Evolutionary conservation across 768 basidiomycete species (phyloP), one percentile per base, ranked within the genome.

Genomic region (Zangia roseola): DNA sequence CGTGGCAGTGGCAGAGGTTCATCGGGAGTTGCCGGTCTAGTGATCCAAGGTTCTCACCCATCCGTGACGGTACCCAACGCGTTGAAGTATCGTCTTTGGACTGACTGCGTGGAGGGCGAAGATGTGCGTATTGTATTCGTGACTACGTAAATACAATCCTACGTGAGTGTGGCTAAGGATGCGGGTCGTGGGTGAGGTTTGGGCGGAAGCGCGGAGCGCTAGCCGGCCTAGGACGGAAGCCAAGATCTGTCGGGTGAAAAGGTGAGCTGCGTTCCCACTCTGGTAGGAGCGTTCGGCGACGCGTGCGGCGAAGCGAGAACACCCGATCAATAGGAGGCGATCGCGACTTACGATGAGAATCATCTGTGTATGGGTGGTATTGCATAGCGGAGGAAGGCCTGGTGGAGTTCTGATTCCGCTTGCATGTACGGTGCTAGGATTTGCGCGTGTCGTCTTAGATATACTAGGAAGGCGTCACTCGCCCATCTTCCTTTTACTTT

Each of bases 361-460:
- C 13, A 44, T 20, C 14, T 3, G 14, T 33, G 36, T 2, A 45
- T 20, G 1, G 51, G 47, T 9, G 58, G 53, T 35, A 57, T 45
- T 0, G 56, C 55, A 12, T 49, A 57, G 1, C 39, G 31, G 1
- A 48, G 14, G 30, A 52, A 52, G 2, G 16, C 8, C 1, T 30
- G 6, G 34, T 51, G 49, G 2, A 61, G 24, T 5, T 31, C 31
- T 1, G 41, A 19, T 20, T 37, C 8, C 4, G 49, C 61, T 38
- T 69, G 66, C 42, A 71, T 57, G 53, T 68, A 68, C 0, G 67
- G 65, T 0, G 68, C 68, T 21, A 69, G 44, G 47, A 71, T 61
- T 31, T 58, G 52, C 0, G 62, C 56, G 43, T 71, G 68, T 10
- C 63, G 46, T 2, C 62, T 51, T 0, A 71, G 53, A 43, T 71